Conservation (phyloP, 371 early-diverging fungal species). For the Actinomortierella wolfii region DNA sequence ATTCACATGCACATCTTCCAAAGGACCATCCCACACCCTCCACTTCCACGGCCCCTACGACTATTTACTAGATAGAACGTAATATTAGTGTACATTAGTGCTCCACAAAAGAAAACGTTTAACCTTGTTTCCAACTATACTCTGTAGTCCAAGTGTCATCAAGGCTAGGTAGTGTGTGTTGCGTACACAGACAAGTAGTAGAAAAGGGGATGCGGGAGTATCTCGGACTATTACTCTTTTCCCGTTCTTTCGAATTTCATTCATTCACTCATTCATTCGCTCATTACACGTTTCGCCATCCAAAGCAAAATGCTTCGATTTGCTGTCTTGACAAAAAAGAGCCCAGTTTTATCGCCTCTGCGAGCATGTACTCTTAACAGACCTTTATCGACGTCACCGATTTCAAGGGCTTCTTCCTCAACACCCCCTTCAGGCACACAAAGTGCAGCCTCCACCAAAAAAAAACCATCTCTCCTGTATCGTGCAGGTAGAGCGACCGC, state of each 20-base stretch:
- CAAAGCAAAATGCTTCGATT: conserved; percentile 21
- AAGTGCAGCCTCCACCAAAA: conserved; percentile 14
- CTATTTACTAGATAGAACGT: too few relatives aligned
- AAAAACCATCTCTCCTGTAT: conserved; percentile 22
- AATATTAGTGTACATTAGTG: too few relatives aligned
- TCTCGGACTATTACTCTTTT: too few relatives aligned
- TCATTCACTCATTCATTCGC: conserved; percentile 1
- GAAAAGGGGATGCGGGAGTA: background rate
- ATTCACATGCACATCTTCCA: too few relatives aligned
- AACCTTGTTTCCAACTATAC: too few relatives aligned
- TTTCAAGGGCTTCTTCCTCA: conserved; percentile 2
- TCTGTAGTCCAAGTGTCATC: too few relatives aligned
- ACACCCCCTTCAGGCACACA: background rate
- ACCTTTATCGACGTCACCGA: background rate
- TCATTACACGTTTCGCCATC: too few relatives aligned
- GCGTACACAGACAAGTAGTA: background rate
- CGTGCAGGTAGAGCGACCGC: conserved; percentile 27
- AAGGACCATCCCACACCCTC: too few relatives aligned
- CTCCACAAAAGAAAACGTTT: too few relatives aligned
- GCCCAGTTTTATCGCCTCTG: background rate
- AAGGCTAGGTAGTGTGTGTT: too few relatives aligned
- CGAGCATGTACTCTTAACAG: background rate
- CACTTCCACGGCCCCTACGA: too few relatives aligned
- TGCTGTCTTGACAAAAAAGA: conserved; percentile 1
- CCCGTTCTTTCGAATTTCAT: background rate